These are phyloP conservation scores for Kluyveromyces siamensis DNA, from an alignment of 805 yeast species.

Conservation along the genomic window DNA sequence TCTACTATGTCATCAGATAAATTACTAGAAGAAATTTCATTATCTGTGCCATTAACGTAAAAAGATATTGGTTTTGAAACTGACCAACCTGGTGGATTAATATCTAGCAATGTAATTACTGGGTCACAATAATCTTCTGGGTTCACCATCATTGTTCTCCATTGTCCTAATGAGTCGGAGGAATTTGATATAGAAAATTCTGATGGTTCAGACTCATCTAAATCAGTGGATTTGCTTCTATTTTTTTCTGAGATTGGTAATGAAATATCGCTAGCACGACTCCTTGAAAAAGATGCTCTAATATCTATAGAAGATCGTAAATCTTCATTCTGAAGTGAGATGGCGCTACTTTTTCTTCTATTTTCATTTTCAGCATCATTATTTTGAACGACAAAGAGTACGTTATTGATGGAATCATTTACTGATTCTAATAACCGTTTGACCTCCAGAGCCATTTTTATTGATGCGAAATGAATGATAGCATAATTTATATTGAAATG, in stretches of 20 bases:
- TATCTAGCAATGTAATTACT: conserved; percentile 6
- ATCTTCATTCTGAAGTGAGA: background rate
- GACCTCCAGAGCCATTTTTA: conserved; percentile 8
- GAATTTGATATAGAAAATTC: background rate
- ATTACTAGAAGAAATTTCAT: background rate
- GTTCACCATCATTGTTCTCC: conserved; percentile 7
- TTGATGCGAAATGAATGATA: conserved; percentile 6
- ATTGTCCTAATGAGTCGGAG: background rate
- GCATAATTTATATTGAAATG: conserved; percentile 6
- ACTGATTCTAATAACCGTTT: background rate
- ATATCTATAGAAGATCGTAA: background rate
- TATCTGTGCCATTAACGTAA: background rate
- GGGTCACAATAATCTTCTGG: conserved; percentile 12
- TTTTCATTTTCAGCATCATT: background rate
- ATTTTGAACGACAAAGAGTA: background rate
- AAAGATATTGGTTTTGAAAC: conserved; percentile 12
- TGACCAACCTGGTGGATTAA: conserved; percentile 12
- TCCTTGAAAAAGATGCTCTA: too few relatives aligned
- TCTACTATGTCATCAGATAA: conserved; percentile 1
- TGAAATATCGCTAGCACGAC: background rate
- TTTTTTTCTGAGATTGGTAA: background rate
- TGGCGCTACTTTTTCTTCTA: background rate
- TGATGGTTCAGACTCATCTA: background rate
- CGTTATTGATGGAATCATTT: background rate
- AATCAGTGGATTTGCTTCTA: background rate